Evolutionary conservation across 1,284 basidiomycete species (phyloP).

Genomic region (Takashimella koratensis): DNA sequence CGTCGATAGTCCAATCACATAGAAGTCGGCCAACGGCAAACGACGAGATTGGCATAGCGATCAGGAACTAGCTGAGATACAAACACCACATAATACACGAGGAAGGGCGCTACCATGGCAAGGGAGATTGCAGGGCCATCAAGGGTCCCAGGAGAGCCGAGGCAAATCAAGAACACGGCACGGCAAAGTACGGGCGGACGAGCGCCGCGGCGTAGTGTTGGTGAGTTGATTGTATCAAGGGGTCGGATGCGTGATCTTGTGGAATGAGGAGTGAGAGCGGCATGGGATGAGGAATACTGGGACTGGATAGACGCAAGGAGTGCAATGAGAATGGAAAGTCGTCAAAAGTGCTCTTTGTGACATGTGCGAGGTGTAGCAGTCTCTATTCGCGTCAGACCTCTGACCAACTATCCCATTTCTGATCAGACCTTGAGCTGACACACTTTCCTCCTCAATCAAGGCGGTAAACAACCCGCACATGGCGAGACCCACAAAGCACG

Average conservation of each 20-base stretch:
- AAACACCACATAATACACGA: no score
- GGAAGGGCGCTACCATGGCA: no score
- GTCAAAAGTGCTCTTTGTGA: neutral
- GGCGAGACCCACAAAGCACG: conserved; percentile 35
- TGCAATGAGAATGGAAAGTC: neutral
- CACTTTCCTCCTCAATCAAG: no score
- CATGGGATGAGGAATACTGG: neutral
- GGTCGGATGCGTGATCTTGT: conserved; percentile 5
- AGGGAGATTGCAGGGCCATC: neutral
- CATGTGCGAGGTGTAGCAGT: neutral
- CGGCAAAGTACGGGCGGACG: conserved; percentile 41
- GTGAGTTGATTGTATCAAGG: no score
- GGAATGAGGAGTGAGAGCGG: neutral
- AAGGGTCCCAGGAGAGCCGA: conserved; percentile 2
- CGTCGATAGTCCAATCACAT: no score
- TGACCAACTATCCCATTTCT: no score
- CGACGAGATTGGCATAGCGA: no score
- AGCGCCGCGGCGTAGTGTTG: conserved; percentile 23
- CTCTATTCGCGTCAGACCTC: neutral
- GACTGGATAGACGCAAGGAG: neutral
- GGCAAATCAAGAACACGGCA: conserved; percentile 31
- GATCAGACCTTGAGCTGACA: no score
- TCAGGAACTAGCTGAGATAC: no score
- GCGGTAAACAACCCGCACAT: no score
- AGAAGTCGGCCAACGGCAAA: no score